These are phyloP conservation scores for Eucalyptus fibrosa DNA, from an alignment of 345 rosid species.

Conservation along the genomic window DNA sequence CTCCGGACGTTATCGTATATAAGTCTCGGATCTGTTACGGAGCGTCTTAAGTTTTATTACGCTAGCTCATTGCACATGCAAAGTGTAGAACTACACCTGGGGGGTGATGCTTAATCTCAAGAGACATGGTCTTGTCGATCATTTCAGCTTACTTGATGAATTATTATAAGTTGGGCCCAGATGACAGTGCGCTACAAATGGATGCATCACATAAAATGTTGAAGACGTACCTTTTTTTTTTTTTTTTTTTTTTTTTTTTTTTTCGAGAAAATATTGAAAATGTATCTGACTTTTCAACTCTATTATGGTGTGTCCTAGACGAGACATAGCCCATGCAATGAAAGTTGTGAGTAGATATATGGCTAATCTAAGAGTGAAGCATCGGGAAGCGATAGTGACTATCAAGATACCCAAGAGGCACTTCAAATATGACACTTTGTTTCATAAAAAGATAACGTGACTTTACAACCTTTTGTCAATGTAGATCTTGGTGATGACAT, in stretches of 20 bases:
- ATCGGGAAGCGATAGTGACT: background rate
- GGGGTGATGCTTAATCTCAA: background rate
- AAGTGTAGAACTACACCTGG: background rate
- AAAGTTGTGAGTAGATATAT: background rate
- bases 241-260: background rate
- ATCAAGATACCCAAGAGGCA: background rate
- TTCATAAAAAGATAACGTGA: background rate
- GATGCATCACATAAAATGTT: background rate
- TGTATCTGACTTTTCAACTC: background rate
- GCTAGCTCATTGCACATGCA: background rate
- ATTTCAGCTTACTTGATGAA: background rate
- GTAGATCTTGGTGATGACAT: background rate
- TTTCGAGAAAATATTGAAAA: background rate
- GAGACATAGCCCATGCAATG: background rate
- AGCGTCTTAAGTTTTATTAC: background rate
- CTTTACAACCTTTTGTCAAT: background rate
- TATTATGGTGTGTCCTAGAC: background rate
- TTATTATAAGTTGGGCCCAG: background rate
- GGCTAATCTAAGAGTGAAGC: background rate
- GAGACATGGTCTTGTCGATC: background rate
- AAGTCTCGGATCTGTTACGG: background rate
- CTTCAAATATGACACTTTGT: background rate
- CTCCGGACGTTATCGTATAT: background rate
- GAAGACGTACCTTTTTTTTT: background rate
- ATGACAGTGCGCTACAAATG: background rate